Evolutionary conservation across 208 protist species (phyloP), one percentile per base, ranked within the genome.

Genomic region (Leishmania tarentolae): DNA sequence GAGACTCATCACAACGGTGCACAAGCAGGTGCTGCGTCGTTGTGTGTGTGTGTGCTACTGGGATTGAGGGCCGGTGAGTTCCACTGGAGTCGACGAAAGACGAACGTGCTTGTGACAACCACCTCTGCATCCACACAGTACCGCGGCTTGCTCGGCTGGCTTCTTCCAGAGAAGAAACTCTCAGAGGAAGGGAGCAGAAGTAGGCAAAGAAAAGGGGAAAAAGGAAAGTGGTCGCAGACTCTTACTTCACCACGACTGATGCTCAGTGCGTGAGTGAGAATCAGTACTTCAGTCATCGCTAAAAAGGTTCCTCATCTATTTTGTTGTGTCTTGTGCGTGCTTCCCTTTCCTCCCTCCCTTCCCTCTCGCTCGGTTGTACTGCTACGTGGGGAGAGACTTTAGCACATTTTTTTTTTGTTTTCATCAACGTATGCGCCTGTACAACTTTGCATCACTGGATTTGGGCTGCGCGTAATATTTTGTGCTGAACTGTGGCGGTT

Each of bases 391-490:
- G 37, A 19, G 70, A 35, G 65, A 6, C 28, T 44, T 24, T 42
- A 28, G 35, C 70, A n/a, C 24, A 24, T 66, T 71, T 76, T 74
- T 77, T 8, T 76, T 80, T 47, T 57, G 44, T 8, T 9, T 50
- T 75, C n/a, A n/a, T 66, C 52, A 63, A 35, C 57, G n/a, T 31
- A 63, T 63, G 24, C 46, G 35, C 17, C 13, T 76, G 57, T 76
- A 56, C 70, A 19, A 57, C 47, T 78, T 71, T 42, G 79, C 70
- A 47, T 69, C n/a, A 53, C 70, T 40, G 63, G 13, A 31, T 44
- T 21, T 21, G 28, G 1, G 11, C 31, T 63, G 28, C 31, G 57
- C 21, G 61, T 3, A 15, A 17, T 21, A 2, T 3, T 11, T 13
- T 68, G 37, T 68, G 15, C 61, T 40, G 61, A 40, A 31, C 21